phyloP scores from a whole-genome alignment of 352 stramenopile genomes.

The Blastocystis sp. region DNA sequence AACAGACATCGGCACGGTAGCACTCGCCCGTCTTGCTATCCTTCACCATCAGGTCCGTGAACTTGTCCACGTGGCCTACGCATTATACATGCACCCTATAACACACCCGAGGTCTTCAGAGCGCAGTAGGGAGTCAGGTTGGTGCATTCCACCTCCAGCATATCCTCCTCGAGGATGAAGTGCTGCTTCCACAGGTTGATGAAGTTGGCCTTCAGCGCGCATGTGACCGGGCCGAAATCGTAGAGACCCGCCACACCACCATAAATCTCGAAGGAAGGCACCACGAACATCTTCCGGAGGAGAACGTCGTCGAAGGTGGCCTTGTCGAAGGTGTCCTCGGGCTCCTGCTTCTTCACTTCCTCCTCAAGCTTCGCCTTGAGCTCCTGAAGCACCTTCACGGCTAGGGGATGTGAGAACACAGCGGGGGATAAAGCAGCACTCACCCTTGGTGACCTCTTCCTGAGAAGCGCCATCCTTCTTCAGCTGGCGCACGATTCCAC shows the following conservation, averaged over 20 bases:
- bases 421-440: background rate
- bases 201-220: constrained; percentile 89
- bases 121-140: constrained; percentile 94
- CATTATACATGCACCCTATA: background rate
- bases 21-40: constrained; percentile 92
- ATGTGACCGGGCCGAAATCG: constrained; percentile 92
- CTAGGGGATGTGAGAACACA: constrained; percentile 68
- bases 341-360: constrained; percentile 78
- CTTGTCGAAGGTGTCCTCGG: constrained; percentile 80
- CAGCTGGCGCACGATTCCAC: constrained; percentile 87
- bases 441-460: constrained; percentile 37
- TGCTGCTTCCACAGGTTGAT: constrained; percentile 91
- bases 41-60: constrained; percentile 99
- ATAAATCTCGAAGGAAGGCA: constrained; percentile 98
- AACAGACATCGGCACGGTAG: constrained; percentile 82
- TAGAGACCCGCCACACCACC: constrained; percentile 95
- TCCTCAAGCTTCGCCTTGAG: constrained; percentile 85
- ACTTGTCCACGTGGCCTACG: constrained; percentile 95
- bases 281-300: constrained; percentile 97
- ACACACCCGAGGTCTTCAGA: constrained; percentile 86
- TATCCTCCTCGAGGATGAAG: constrained; percentile 95
- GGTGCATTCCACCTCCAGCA: constrained; percentile 98
- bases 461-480: constrained; percentile 87
- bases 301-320: constrained; percentile 91
- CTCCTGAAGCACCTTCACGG: constrained; percentile 86